These are phyloP conservation scores for Gentiana dahurica DNA, from an alignment of 257 asterid species.

Conservation along the genomic window DNA sequence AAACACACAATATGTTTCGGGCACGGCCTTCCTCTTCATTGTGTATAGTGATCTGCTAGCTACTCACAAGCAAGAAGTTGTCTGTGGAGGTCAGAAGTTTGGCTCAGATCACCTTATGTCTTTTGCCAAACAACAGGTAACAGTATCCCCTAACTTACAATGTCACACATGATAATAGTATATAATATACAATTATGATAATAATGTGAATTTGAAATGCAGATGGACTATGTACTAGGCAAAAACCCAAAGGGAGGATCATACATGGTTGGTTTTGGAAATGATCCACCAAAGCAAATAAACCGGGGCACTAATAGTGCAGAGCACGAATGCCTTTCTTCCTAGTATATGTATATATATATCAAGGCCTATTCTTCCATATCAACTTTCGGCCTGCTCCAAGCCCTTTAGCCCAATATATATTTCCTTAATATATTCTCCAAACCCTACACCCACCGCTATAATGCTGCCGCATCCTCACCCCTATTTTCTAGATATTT, in stretches of 20 bases:
- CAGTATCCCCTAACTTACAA: background rate
- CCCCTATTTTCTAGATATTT: too few species aligned
- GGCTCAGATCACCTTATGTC: conserved; percentile 23
- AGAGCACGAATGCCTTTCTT: too few species aligned
- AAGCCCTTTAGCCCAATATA: too few species aligned
- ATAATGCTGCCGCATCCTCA: too few species aligned
- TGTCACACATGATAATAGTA: background rate
- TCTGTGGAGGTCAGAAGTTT: conserved; percentile 33
- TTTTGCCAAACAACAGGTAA: conserved; percentile 67
- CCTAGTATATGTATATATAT: too few species aligned
- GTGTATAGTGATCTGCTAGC: conserved; percentile 46
- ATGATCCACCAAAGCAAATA: conserved; percentile 46
- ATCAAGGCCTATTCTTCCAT: too few species aligned
- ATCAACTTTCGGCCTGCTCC: too few species aligned
- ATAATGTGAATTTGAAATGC: conserved; percentile 4
- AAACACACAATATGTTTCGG: conserved; percentile 67
- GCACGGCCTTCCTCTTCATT: conserved; percentile 50
- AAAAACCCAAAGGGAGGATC: conserved; percentile 52
- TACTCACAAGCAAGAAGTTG: conserved; percentile 30
- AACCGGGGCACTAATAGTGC: too few species aligned
- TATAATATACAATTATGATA: background rate
- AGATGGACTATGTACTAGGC: conserved; percentile 74
- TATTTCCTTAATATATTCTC: too few species aligned
- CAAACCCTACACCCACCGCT: too few species aligned
- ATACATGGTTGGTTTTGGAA: conserved; percentile 86